Percentiles rank a stretch among this genome's conserved stretches.
phyloP scores from a whole-genome alignment of 106 monocot genomes.

The Acorus calamus region DNA sequence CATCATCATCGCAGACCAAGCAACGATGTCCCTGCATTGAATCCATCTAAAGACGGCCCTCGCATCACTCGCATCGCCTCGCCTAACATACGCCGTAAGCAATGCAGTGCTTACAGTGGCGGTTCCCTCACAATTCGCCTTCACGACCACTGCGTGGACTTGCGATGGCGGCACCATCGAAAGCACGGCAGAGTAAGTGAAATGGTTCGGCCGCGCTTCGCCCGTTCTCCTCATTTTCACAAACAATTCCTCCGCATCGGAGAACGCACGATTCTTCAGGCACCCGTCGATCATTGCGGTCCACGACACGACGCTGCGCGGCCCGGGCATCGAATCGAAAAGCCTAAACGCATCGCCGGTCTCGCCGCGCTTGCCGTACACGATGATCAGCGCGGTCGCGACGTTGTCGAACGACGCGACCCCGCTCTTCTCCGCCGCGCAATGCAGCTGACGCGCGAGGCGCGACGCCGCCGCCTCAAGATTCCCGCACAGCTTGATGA shows the following conservation, averaged over 20 bases:
- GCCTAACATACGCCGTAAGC: conserved; percentile 47
- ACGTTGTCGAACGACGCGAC: conserved; percentile 33
- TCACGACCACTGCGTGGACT: conserved; percentile 54
- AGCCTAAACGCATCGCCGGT: conserved; percentile 36
- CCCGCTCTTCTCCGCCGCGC: conserved; percentile 45
- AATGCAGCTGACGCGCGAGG: conserved; percentile 56
- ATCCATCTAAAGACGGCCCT: conserved; percentile 40
- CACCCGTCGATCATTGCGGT: conserved; percentile 72
- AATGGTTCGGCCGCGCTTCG: conserved; percentile 49
- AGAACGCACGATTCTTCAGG: conserved; percentile 28
- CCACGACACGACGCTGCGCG: conserved; percentile 60
- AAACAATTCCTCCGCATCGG: conserved; percentile 33
- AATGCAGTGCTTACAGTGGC: conserved; percentile 73
- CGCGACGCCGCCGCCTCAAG: conserved; percentile 21
- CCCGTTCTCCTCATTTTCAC: conserved; percentile 38
- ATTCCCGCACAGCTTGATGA: conserved; percentile 54
- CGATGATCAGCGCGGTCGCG: conserved; percentile 36
- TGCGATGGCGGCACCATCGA: conserved; percentile 33
- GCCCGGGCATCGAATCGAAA: conserved; percentile 26
- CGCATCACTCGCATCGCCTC: conserved; percentile 28
- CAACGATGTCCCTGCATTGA: conserved; percentile 51
- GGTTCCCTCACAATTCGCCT: conserved; percentile 30
- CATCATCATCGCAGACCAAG: conserved; percentile 87
- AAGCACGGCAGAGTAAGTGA: conserved; percentile 72
- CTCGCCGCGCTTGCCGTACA: conserved; percentile 42